These are phyloP conservation scores for Alternaria metachromatica DNA, from an alignment of 2,329 filamentous ascomycete species.

Conservation along the genomic window DNA sequence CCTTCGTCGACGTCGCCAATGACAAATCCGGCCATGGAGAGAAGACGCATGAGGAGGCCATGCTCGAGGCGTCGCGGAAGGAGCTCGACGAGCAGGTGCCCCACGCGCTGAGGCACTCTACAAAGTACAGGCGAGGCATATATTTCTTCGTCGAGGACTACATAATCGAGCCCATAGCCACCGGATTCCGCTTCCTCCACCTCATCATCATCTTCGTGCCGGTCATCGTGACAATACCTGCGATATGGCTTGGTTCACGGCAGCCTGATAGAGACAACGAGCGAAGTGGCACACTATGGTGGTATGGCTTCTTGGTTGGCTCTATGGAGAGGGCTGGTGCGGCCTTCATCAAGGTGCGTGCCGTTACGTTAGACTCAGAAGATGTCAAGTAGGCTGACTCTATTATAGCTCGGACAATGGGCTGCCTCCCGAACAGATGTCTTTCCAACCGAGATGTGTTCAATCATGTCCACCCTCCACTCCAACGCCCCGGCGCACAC, in stretches of 20 bases:
- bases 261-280: conserved; percentile 73
- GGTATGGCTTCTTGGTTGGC: conserved; percentile 87
- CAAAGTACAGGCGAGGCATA: conserved; percentile 64
- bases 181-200: conserved; percentile 85
- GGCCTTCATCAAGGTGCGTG: conserved; percentile 88
- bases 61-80: conserved; percentile 80
- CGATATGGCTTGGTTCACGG: conserved; percentile 77
- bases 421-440: conserved; percentile 95
- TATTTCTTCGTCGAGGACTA: conserved; percentile 73
- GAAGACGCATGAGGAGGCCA: conserved; percentile 80
- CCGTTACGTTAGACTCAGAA: background rate
- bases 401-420: conserved; percentile 86
- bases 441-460: conserved; percentile 91
- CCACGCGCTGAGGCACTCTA: conserved; percentile 66
- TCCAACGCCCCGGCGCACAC: conserved; percentile 94
- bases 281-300: conserved; percentile 84
- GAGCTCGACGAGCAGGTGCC: conserved; percentile 76
- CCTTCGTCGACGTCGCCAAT: conserved; percentile 65
- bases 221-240: conserved; percentile 79
- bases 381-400: conserved; percentile 19
- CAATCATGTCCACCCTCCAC: conserved; percentile 91
- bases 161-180: conserved; percentile 84
- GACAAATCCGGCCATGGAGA: conserved; percentile 54
- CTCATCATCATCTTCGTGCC: conserved; percentile 89
- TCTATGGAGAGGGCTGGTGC: conserved; percentile 93